These are phyloP conservation scores for Peronosclerospora sorghi DNA, from an alignment of 352 stramenopile genomes.

Conservation along the genomic window DNA sequence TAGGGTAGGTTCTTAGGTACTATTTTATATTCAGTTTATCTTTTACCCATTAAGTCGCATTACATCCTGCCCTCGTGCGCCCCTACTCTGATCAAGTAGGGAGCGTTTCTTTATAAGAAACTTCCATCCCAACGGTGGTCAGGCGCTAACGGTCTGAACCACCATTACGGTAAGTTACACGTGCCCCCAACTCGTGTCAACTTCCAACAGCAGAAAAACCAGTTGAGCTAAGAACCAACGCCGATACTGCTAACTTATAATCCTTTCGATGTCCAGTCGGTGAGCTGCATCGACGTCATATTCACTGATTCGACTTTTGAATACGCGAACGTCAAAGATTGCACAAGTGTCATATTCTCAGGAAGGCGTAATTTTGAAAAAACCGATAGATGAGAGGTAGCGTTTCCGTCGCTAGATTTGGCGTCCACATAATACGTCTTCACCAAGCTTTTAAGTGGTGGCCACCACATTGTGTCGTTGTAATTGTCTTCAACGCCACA, in stretches of 20 bases:
- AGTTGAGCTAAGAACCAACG: constrained; percentile 72
- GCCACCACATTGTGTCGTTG: constrained; percentile 86
- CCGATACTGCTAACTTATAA: constrained; percentile 77
- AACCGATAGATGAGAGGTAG: constrained; percentile 32
- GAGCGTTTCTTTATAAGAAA: too few relatives aligned
- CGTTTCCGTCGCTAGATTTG: constrained; percentile 45
- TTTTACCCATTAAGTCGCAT: too few relatives aligned
- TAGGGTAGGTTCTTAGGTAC: too few relatives aligned
- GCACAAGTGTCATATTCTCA: constrained; percentile 74
- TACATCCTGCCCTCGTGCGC: too few relatives aligned
- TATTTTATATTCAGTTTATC: too few relatives aligned
- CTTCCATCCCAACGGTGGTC: too few relatives aligned
- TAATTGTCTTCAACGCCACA: constrained; percentile 78
- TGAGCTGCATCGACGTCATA: constrained; percentile 73
- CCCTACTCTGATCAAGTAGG: too few relatives aligned
- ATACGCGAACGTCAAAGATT: constrained; percentile 66
- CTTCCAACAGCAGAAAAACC: constrained; percentile 40
- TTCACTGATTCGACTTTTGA: constrained; percentile 81
- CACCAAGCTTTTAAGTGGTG: constrained; percentile 66
- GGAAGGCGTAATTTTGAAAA: constrained; percentile 48
- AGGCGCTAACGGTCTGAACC: too few relatives aligned
- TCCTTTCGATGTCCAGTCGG: constrained; percentile 76
- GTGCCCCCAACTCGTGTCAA: too few relatives aligned
- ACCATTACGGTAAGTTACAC: too few relatives aligned
- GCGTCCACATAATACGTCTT: constrained; percentile 76